Percentiles rank a stretch among this genome's conserved stretches.
phyloP scores from a whole-genome alignment of 1,284 basidiomycete species.

The Cutaneotrichosporon sp. region DNA sequence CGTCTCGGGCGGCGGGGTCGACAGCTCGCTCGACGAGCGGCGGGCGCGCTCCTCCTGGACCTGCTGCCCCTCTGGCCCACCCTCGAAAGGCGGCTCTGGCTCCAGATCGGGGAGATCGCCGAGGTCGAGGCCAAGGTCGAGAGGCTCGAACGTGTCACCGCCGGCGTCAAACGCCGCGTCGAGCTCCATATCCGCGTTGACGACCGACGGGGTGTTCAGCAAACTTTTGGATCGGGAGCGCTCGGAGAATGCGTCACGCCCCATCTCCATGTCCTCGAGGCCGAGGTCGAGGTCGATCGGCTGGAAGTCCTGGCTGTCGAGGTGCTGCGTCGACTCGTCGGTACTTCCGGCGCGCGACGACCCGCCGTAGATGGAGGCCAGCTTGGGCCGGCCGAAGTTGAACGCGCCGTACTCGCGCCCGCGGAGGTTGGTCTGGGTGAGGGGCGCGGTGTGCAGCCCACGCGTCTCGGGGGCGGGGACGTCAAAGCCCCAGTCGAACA shows the following conservation, averaged over 20 bases:
- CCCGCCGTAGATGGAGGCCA: conserved; percentile 55
- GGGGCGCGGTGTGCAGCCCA: conserved; percentile 27
- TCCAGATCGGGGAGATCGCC: conserved; percentile 50
- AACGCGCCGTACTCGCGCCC: conserved; percentile 47
- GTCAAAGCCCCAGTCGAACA: conserved; percentile 43
- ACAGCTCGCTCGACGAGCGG: conserved; percentile 58
- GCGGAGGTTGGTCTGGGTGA: conserved; percentile 33
- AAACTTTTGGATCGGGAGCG: conserved; percentile 31
- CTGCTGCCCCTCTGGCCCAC: background rate
- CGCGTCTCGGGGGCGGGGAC: conserved; percentile 19
- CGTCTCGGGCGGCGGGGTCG: conserved; percentile 46
- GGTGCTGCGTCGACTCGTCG: conserved; percentile 57
- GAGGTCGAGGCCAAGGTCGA: conserved; percentile 28
- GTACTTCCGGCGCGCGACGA: conserved; percentile 36
- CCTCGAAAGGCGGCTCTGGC: background rate
- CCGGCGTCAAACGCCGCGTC: conserved; percentile 23
- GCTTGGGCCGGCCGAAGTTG: conserved; percentile 46
- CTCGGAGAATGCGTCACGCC: conserved; percentile 63
- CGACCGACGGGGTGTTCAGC: conserved; percentile 6
- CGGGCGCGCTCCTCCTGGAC: conserved; percentile 5
- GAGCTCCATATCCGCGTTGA: conserved; percentile 55
- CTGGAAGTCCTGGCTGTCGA: conserved; percentile 78
- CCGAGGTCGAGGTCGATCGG: conserved; percentile 46
- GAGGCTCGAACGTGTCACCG: conserved; percentile 15
- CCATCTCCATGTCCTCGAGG: conserved; percentile 61